phyloP scores from a whole-genome alignment of 345 rosid species.

The Eucalyptus sideroxylon region DNA sequence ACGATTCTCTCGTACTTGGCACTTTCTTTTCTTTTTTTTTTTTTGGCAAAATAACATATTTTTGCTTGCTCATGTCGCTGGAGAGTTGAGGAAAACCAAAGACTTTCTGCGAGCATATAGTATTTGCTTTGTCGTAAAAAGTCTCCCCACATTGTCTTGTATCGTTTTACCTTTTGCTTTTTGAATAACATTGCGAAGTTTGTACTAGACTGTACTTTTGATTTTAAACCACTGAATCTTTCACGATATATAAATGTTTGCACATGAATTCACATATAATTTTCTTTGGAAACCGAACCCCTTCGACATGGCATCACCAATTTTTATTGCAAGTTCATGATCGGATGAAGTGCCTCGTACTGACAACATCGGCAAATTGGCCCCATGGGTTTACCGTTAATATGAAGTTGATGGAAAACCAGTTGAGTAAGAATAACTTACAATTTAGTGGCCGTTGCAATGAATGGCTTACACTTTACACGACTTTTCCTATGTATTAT shows the following conservation, averaged over 20 bases:
- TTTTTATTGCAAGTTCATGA: background rate
- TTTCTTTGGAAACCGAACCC: background rate
- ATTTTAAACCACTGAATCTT: background rate
- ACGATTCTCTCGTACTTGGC: background rate
- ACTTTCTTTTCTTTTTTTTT: background rate
- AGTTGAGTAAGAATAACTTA: background rate
- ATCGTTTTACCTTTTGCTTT: background rate
- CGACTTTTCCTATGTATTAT: background rate
- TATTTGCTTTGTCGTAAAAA: background rate
- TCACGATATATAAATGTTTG: background rate
- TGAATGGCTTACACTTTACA: background rate
- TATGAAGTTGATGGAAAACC: background rate
- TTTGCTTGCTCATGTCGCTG: background rate
- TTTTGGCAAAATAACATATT: background rate
- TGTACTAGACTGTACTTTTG: background rate
- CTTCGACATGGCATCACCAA: background rate
- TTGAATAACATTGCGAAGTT: background rate
- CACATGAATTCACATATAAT: background rate
- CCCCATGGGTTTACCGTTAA: background rate
- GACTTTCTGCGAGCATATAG: background rate
- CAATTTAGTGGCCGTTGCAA: fast-evolving
- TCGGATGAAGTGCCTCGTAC: background rate
- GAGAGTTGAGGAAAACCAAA: background rate
- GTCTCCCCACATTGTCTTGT: background rate
- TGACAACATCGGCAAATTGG: background rate